Evolutionary conservation across 148 eudicot species (phyloP).

Genomic region (Chenopodium suecicum): DNA sequence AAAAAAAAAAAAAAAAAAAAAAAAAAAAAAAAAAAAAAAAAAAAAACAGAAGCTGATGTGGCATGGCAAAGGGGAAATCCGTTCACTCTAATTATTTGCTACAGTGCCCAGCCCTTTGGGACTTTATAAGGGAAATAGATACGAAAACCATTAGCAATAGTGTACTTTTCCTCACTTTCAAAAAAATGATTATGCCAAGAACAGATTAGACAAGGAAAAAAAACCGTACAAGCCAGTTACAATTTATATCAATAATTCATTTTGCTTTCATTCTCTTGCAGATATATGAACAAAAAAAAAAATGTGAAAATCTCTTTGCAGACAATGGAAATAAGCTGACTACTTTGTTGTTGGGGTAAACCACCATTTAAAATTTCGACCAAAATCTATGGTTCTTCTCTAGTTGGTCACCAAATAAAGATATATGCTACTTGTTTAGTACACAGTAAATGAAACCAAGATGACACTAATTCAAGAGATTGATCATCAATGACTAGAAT

Average conservation of each 20-base stretch:
- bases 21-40: too few species aligned
- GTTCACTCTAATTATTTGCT: too few species aligned
- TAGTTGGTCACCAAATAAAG: not conserved
- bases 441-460: not conserved
- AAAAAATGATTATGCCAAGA: not conserved
- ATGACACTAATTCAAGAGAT: not conserved
- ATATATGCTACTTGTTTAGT: not conserved
- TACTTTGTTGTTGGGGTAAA: not conserved
- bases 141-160: too few species aligned
- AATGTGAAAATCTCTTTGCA: not conserved
- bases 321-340: not conserved
- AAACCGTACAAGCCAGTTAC: not conserved
- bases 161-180: too few species aligned
- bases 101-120: too few species aligned
- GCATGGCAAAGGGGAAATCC: too few species aligned
- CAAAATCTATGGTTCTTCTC: constrained; percentile 1
- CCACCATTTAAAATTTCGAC: not conserved
- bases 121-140: too few species aligned
- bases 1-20: too few species aligned
- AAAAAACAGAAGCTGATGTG: too few species aligned
- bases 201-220: not conserved
- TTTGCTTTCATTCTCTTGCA: not conserved
- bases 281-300: not conserved
- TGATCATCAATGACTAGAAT: constrained; percentile 15
- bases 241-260: not conserved